Evolutionary conservation across 1,139 yeast genomes (phyloP).

Genomic region (Pichia sp.): DNA sequence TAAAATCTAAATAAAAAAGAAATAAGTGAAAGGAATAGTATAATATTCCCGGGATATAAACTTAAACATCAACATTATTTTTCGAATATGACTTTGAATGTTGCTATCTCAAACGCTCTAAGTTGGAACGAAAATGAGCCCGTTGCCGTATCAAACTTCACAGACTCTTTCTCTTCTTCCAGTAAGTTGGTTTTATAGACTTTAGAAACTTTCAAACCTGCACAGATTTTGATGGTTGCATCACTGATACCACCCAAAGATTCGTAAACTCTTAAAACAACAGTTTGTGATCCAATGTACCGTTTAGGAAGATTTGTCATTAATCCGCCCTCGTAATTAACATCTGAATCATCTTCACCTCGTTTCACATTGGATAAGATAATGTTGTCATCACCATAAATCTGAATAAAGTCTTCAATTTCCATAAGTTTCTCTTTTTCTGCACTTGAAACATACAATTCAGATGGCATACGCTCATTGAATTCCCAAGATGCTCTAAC

Average conservation of each 20-base stretch:
- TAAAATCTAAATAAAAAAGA: too few relatives aligned
- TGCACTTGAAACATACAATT: slow-evolving; percentile 12
- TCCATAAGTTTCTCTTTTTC: slow-evolving; percentile 7
- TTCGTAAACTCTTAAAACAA: slow-evolving; percentile 74
- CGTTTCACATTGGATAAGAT: slow-evolving; percentile 76
- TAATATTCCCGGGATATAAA: not conserved
- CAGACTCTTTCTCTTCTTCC: slow-evolving; percentile 51
- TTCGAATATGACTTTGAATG: slow-evolving; percentile 38
- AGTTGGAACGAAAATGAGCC: slow-evolving; percentile 38
- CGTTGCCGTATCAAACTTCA: slow-evolving; percentile 26
- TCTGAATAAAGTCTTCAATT: slow-evolving; percentile 20
- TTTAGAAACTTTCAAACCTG: slow-evolving; percentile 33
- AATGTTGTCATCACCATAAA: slow-evolving; percentile 45
- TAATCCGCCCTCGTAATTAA: slow-evolving; percentile 25
- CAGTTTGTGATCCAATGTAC: slow-evolving; percentile 38
- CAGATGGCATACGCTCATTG: slow-evolving; percentile 40
- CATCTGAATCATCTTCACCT: slow-evolving; percentile 73
- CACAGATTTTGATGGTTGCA: slow-evolving; percentile 37
- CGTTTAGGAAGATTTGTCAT: slow-evolving; percentile 32
- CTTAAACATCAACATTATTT: not conserved
- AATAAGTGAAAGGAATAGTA: too few relatives aligned
- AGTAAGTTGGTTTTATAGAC: slow-evolving; percentile 60
- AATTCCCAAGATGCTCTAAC: slow-evolving; percentile 74
- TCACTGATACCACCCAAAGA: slow-evolving; percentile 68
- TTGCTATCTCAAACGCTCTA: slow-evolving; percentile 74